These are phyloP conservation scores for Zygotorulaspora mrakii DNA, from an alignment of 1,139 yeast genomes.

Conservation along the genomic window DNA sequence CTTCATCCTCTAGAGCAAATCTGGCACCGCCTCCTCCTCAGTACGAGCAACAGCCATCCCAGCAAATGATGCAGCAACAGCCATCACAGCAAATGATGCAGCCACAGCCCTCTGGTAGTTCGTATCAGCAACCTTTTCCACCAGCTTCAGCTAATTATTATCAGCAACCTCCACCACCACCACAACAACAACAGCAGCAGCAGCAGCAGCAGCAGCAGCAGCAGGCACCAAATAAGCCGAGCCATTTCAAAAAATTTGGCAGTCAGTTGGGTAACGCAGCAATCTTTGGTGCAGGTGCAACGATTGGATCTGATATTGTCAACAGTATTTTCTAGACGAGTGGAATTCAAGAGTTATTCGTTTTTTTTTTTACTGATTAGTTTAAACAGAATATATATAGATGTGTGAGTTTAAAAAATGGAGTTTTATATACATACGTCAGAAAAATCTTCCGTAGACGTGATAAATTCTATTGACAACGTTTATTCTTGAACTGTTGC, in stretches of 20 bases:
- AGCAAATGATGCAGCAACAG: constrained; percentile 13
- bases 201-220: constrained; percentile 22
- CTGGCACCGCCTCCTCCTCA: constrained; percentile 46
- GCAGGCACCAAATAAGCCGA: constrained; percentile 13
- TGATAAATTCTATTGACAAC: constrained; percentile 55
- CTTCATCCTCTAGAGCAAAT: constrained; percentile 20
- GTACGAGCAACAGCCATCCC: constrained; percentile 37
- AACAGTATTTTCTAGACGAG: constrained; percentile 72
- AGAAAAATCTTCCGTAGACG: constrained; percentile 43
- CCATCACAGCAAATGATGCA: constrained; percentile 27
- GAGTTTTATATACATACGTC: no score
- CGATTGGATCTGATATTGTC: constrained; percentile 83
- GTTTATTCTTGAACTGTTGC: constrained; percentile 40
- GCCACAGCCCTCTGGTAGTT: constrained; percentile 12
- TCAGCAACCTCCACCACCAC: constrained; percentile 16
- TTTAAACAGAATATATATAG: no score
- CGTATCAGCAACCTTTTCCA: constrained; percentile 28
- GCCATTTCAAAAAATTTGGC: constrained; percentile 60
- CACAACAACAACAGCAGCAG: constrained; percentile 19
- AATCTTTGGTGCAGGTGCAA: constrained; percentile 96
- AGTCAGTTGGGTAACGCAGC: constrained; percentile 88
- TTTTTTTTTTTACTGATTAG: no score
- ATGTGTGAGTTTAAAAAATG: constrained; percentile 1
- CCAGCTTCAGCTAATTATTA: constrained; percentile 17
- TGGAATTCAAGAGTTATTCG: no score